Percentiles rank a stretch among this genome's conserved stretches.
phyloP scores from a whole-genome alignment of 768 basidiomycete species.

The Tricholomella constricta region DNA sequence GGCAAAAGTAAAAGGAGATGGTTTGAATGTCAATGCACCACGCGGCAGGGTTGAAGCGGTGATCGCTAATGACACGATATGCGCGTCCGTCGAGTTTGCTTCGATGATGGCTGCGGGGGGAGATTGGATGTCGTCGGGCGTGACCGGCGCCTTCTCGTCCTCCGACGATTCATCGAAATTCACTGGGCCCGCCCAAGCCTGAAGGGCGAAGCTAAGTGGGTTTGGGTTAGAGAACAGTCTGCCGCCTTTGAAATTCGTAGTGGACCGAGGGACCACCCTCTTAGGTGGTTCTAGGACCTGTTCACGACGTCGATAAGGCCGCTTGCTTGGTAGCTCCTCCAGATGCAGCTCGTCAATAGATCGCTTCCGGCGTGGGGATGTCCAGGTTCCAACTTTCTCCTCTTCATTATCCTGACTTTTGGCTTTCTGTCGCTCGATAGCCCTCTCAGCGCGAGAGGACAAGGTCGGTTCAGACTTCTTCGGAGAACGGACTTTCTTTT shows the following conservation, averaged over 20 bases:
- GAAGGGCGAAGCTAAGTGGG: slow-evolving; percentile 58
- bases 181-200: slow-evolving; percentile 55
- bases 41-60: slow-evolving; percentile 27
- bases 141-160: slow-evolving; percentile 59
- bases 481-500: slow-evolving; percentile 53
- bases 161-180: slow-evolving; percentile 44
- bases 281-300: slow-evolving; percentile 27
- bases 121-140: slow-evolving; percentile 53
- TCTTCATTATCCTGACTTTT: slow-evolving; percentile 23
- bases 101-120: slow-evolving; percentile 38
- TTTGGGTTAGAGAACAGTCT: slow-evolving; percentile 59
- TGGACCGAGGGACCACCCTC: slow-evolving; percentile 42
- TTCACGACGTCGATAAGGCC: slow-evolving; percentile 21
- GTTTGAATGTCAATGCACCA: slow-evolving; percentile 54
- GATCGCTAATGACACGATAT: slow-evolving; percentile 15
- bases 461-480: slow-evolving; percentile 29
- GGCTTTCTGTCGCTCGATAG: slow-evolving; percentile 41
- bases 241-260: slow-evolving; percentile 44
- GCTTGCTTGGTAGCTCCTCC: slow-evolving; percentile 38
- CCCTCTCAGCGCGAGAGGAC: slow-evolving; percentile 41
- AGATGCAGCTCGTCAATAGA: slow-evolving; percentile 30
- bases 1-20: slow-evolving; percentile 65
- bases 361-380: slow-evolving; percentile 29
- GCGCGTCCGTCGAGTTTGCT: slow-evolving; percentile 9
- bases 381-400: slow-evolving; percentile 13